Evolutionary conservation across 1,284 basidiomycete species (phyloP), one percentile per base, ranked within the genome.

Genomic region (Cutaneotrichosporon sp.): DNA sequence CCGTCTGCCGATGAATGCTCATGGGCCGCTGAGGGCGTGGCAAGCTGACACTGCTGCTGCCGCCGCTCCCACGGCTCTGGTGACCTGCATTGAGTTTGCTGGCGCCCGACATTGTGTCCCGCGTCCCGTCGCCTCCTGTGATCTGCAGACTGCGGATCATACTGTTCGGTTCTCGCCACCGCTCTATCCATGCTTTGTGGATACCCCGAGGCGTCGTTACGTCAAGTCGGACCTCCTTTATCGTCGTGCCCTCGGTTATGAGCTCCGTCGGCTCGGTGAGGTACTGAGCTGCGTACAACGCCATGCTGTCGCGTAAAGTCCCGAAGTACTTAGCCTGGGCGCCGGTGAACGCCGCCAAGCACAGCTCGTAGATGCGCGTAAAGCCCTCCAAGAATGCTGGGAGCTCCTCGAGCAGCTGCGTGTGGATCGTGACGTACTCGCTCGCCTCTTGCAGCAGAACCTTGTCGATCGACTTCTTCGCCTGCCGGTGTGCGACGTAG

Each of bases 401-500:
- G 0, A 76, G 59, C 54, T 76, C 75, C 41, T 73, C 73, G 11
- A 74, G 58, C 14, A 76, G 62, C 57, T 76, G 75, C 16, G 66
- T 66, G 55, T 76, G 75, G 1, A 76, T 61, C 16, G 74, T 70
- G 46, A 70, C 65, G 44, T 72, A 76, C 22, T 75, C 73, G 19
- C 61, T 55, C 5, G 74, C 75, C 39, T 66, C 67, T 42, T 65
- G 62, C 12, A 68, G 44, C 9, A 71, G 46, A 7, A 39, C 32
- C 22, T 60, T 60, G 25, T 74, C 72, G 27, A 68, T 46, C 1
- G 57, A 48, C 50, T 64, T 66, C 41, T 61, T 61, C 12, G 61
- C 55, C 11, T 65, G 65, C 11, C 60, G 46, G 11, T 62, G 54
- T 4, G 58, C 53, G 22, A 64, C 54, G 45, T 72, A 73, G 5